Percentiles rank a stretch among this genome's conserved stretches.
These are phyloP conservation scores for Phytopythium chamaehyphon DNA, from an alignment of 352 stramenopile genomes.

Conservation along the genomic window DNA sequence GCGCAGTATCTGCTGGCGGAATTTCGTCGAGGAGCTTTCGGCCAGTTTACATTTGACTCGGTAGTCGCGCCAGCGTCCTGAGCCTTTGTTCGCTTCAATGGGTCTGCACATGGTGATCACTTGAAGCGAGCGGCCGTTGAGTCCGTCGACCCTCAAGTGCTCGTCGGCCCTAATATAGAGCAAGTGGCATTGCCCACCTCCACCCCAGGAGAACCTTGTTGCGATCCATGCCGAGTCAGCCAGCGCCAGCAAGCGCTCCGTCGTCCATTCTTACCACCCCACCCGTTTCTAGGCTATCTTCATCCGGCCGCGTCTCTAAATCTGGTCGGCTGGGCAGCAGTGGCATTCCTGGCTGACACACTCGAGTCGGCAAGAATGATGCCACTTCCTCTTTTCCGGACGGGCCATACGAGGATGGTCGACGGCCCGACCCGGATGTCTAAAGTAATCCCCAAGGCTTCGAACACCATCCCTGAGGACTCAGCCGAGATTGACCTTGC, in stretches of 20 bases:
- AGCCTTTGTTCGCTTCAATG: slow-evolving; percentile 7
- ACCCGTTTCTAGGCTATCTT: slow-evolving; percentile 11
- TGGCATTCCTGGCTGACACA: background rate
- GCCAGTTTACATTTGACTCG: slow-evolving; percentile 79
- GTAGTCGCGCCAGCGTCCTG: slow-evolving; percentile 15
- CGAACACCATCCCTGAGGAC: slow-evolving; percentile 14
- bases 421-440: slow-evolving; percentile 63
- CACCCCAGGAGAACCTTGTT: too few species aligned
- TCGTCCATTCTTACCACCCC: slow-evolving; percentile 3
- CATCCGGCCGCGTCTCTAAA: background rate
- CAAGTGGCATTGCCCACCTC: too few species aligned
- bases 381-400: slow-evolving; percentile 72
- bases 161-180: too few species aligned
- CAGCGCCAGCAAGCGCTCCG: background rate
- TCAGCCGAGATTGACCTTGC: slow-evolving; percentile 19
- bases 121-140: background rate
- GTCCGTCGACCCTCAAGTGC: background rate
- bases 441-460: slow-evolving; percentile 71
- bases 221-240: background rate
- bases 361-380: slow-evolving; percentile 36
- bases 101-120: too few species aligned
- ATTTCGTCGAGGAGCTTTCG: slow-evolving; percentile 73
- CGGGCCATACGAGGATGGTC: slow-evolving; percentile 72
- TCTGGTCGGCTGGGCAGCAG: background rate
- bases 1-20: slow-evolving; percentile 69